Base-by-base conservation (phyloP, 768 basidiomycete genomes). In the Hygrocybe coccinea region DNA sequence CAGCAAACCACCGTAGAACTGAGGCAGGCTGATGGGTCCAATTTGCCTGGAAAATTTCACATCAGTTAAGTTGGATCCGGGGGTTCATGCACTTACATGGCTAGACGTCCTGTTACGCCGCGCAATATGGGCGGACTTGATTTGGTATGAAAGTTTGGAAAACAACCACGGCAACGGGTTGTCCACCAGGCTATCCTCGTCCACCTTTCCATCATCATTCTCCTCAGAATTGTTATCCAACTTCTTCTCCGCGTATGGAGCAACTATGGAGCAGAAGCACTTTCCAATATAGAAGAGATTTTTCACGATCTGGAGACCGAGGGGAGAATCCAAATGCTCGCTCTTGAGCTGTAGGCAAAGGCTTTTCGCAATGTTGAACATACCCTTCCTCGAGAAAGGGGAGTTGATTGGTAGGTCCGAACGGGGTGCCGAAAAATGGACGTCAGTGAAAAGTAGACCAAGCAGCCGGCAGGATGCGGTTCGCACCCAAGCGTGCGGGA, bases 401-500 rank as follows among this genome's bases (percentile, higher is more conserved):
- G 78, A 75, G 6, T 67, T 63, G 7, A 68, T 56, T 1, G 62
- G 61, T 24, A 74, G 61, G 24, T 71, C 65, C 10, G 60, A 45
- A 3, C 61, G 59, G 0, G 81, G 78, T 3, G 70, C 60, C 3
- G 73, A 67, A 2, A 76, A 69, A 33, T 80, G 79, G 11, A 79
- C 65, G 2, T 79, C 76, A 5, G 79, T 69, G 66, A 89, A 93
- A 4, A 93, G 71, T 19, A 78, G 63, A 15, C 91, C 91, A 2
- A 97, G 67, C 11, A 93, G 75, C 54, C 91, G 79, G 56, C 86
- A 86, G 1, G 93, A 79, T 1, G 86, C 87, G 5, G 82, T 84
- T 39, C 95, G 86, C 0, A 97, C 93, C 95, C 95, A 97, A 3
- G 91, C 82, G 68, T 99, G 97, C 4, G 95, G 94, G 72, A 87